phyloP scores from a whole-genome alignment of 1,139 yeast species.

The Magnusiomyces magnusii region DNA sequence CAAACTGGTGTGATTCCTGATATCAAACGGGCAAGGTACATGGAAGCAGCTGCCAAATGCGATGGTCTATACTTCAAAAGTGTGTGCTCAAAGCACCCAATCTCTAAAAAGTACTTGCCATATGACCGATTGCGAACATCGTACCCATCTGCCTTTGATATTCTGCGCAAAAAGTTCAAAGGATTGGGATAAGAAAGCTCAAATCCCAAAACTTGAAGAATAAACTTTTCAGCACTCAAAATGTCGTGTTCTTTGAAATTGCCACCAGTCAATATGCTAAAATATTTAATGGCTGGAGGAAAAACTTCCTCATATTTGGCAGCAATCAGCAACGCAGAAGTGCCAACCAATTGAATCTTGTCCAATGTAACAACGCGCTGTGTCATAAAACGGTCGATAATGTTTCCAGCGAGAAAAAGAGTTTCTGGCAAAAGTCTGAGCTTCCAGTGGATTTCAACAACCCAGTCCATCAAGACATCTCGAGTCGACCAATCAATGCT shows the following conservation, averaged over 20 bases:
- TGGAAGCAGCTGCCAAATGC: slow-evolving; percentile 82
- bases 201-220: slow-evolving; percentile 66
- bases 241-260: slow-evolving; percentile 81
- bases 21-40: slow-evolving; percentile 79
- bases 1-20: slow-evolving; percentile 46
- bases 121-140: slow-evolving; percentile 88
- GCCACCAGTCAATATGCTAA: slow-evolving; percentile 82
- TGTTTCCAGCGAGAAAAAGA: slow-evolving; percentile 75
- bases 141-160: slow-evolving; percentile 92
- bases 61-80: slow-evolving; percentile 78
- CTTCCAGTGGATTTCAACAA: slow-evolving; percentile 83
- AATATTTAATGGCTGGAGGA: slow-evolving; percentile 80
- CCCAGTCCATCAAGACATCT: slow-evolving; percentile 88
- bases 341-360: slow-evolving; percentile 81
- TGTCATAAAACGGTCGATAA: slow-evolving; percentile 87
- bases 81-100: slow-evolving; percentile 70
- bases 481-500: slow-evolving; percentile 80
- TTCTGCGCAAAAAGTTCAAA: slow-evolving; percentile 85
- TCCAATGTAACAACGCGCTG: slow-evolving; percentile 73
- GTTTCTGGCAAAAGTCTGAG: slow-evolving; percentile 89
- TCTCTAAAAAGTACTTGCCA: slow-evolving; percentile 82
- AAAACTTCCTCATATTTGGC: slow-evolving; percentile 95
- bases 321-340: slow-evolving; percentile 84
- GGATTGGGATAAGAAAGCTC: slow-evolving; percentile 89
- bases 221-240: slow-evolving; percentile 77